These are phyloP conservation scores for Penicillium daleae DNA, from an alignment of 495 filamentous ascomycete species.

Conservation along the genomic window DNA sequence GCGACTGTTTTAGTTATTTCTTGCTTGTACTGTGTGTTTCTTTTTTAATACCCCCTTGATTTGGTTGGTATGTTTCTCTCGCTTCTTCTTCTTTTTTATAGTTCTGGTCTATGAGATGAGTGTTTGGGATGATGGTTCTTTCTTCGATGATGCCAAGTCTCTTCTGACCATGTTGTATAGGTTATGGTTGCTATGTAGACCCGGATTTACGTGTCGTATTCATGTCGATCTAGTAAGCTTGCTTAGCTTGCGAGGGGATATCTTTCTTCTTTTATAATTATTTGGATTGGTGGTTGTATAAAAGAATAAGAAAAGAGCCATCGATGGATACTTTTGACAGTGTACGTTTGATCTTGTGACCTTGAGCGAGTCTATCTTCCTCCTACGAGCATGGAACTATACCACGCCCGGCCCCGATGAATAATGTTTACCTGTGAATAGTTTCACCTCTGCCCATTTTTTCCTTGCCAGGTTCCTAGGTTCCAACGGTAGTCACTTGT, in stretches of 20 bases:
- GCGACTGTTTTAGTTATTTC: slow-evolving; percentile 10
- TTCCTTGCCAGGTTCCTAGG: too few species aligned
- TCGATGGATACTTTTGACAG: neutral
- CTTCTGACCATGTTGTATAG: slow-evolving; percentile 11
- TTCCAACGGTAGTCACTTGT: too few species aligned
- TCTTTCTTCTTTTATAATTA: neutral
- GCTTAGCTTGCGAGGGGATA: too few species aligned
- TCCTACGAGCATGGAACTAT: too few species aligned
- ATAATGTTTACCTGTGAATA: too few species aligned
- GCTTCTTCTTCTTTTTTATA: slow-evolving; percentile 19
- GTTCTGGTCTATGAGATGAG: neutral
- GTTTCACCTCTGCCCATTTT: too few species aligned
- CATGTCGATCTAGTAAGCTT: neutral
- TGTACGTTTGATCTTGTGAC: neutral
- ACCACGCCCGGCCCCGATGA: neutral
- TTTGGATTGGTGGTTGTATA: slow-evolving; percentile 5
- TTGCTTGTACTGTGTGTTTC: slow-evolving; percentile 15
- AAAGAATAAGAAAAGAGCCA: neutral
- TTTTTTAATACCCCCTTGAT: slow-evolving; percentile 40
- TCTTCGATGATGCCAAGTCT: slow-evolving; percentile 3
- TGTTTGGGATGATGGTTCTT: slow-evolving; percentile 9
- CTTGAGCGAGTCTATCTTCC: too few species aligned
- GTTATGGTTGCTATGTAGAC: slow-evolving; percentile 12
- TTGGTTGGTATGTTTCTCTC: slow-evolving; percentile 39
- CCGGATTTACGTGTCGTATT: neutral